These are phyloP conservation scores for Galerina marginata DNA, from an alignment of 768 basidiomycete species.

Conservation along the genomic window DNA sequence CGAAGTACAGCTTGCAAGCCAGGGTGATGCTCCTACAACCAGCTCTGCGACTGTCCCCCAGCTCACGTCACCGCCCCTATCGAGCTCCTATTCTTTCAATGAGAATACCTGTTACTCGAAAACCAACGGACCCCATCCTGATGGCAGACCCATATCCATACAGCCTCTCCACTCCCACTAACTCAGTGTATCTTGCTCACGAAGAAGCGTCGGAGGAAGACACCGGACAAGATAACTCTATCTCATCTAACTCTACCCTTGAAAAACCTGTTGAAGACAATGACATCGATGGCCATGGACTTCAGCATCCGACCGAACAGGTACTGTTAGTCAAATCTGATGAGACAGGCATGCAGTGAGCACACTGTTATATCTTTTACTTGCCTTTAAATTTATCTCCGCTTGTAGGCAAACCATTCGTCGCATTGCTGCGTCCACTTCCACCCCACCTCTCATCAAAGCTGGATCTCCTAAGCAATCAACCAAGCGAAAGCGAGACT, in stretches of 20 bases:
- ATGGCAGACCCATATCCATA: slow-evolving; percentile 52
- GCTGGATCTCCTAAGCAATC: slow-evolving; percentile 8
- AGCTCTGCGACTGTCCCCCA: neutral
- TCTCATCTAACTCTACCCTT: slow-evolving; percentile 34
- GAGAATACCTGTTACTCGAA: slow-evolving; percentile 18
- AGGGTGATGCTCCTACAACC: neutral
- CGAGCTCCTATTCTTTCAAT: slow-evolving; percentile 8
- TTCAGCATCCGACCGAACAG: too few relatives aligned
- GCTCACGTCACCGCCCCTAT: slow-evolving; percentile 1
- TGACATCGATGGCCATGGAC: neutral
- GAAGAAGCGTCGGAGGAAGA: slow-evolving; percentile 32
- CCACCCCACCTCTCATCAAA: neutral
- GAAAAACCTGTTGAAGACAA: slow-evolving; percentile 28
- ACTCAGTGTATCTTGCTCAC: slow-evolving; percentile 16
- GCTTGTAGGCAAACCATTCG: too few relatives aligned
- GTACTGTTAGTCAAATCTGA: too few relatives aligned
- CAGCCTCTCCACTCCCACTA: slow-evolving; percentile 49
- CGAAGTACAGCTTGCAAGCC: neutral
- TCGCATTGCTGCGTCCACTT: neutral
- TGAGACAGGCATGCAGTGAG: too few relatives aligned
- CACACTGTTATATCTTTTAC: too few relatives aligned
- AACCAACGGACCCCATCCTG: slow-evolving; percentile 38
- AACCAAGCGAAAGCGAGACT: slow-evolving; percentile 23
- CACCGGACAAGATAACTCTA: slow-evolving; percentile 33
- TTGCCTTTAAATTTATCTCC: too few relatives aligned